Evolutionary conservation across 257 asterid genomes (phyloP), one percentile per base, ranked within the genome.

Genomic region (Solanum lignicaule): DNA sequence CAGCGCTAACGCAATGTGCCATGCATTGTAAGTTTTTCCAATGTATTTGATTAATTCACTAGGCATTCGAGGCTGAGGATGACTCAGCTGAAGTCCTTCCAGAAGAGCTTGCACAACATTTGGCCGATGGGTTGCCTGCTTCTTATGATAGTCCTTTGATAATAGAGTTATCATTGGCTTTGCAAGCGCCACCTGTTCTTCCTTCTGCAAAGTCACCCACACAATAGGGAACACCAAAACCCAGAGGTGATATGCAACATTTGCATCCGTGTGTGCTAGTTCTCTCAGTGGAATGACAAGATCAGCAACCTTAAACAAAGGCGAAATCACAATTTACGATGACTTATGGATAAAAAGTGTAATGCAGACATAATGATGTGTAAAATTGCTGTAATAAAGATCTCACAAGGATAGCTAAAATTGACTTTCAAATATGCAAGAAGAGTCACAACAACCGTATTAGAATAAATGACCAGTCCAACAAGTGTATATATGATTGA

Each of bases 41-140:
- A 97, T 97, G 89, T 94, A 97, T 89, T 96, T 97, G 90, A 97
- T 97, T 87, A 97, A 93, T 87, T 97, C 99, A 73, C 99, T 97
- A 91, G 99, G 99, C 99, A 97, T 97, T 52, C 99, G 95, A 85
- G 99, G 99, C 91, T 97, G 99, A 86, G 99, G 99, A 88, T 97
- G 99, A 90, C 99, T 96, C 89, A 97, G 90, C 90, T 96, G 99
- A 87, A 97, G 99, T 86, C 99, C 99, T 94, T 97, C 99, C 84
- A 95, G 90, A 91, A 97, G 99, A 90, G 99, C 99, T 90, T 97
- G 99, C 87, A 97, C 99, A 88, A 97, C 98, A 92, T 97, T 97
- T 90, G 99, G 99, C 62, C 99, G 93, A 39, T 92, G 98, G 75
- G 94, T 88, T 87, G 95, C 99, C 94, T 97, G 99, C 93, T 94